Evolutionary conservation across 2,329 filamentous ascomycete genomes (phyloP).

Genomic region (Nigrograna mackinnonii): DNA sequence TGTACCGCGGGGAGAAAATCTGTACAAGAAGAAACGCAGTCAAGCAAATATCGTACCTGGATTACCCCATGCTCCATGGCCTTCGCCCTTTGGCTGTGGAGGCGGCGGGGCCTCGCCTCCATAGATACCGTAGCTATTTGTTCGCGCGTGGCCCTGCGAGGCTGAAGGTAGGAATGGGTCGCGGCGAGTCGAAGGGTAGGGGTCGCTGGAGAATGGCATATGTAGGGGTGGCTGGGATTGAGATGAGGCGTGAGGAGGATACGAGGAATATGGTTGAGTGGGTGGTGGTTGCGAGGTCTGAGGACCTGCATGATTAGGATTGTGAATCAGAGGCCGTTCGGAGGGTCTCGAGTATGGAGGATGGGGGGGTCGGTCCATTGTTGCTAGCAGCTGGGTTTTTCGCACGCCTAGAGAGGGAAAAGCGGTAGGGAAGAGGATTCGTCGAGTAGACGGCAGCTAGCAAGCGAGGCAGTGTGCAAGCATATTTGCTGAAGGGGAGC

Average conservation of each 20-base stretch:
- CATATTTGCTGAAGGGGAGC: no score
- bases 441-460: no score
- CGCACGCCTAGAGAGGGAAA: constrained; percentile 1
- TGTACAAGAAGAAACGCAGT: constrained; percentile 10
- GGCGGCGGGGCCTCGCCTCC: constrained; percentile 31
- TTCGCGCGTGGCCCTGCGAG: constrained; percentile 38
- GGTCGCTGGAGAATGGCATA: constrained; percentile 48
- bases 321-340: constrained; percentile 53
- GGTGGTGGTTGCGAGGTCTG: constrained; percentile 17
- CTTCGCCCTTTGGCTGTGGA: constrained; percentile 30
- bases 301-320: constrained; percentile 59
- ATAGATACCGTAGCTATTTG: constrained; percentile 44
- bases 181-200: constrained; percentile 50
- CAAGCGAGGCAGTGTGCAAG: no score
- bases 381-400: constrained; percentile 8
- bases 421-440: background rate
- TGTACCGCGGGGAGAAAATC: constrained; percentile 11
- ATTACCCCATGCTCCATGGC: constrained; percentile 36
- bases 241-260: constrained; percentile 31
- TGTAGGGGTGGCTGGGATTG: constrained; percentile 43
- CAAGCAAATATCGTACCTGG: constrained; percentile 38
- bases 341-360: constrained; percentile 42
- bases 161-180: constrained; percentile 50
- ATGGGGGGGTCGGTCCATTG: constrained; percentile 44
- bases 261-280: constrained; percentile 31